Conservation (phyloP, 352 stramenopile species). For the Elongisporangium anandrum region DNA sequence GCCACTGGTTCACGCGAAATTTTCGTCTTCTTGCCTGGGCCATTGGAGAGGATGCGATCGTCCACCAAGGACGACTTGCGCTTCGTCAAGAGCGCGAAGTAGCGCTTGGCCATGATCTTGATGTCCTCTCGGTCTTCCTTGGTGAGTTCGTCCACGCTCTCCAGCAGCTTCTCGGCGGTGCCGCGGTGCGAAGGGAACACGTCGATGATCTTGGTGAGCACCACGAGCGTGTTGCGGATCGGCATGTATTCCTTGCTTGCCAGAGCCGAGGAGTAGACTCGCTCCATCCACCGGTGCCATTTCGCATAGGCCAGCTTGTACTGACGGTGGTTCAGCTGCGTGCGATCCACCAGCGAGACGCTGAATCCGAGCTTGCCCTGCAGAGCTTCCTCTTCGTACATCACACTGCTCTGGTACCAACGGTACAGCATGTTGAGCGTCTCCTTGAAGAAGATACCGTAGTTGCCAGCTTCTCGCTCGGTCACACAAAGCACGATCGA, state of each 20-base stretch:
- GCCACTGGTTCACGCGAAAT: slow-evolving; percentile 3
- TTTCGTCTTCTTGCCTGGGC: slow-evolving; percentile 17
- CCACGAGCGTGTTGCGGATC: slow-evolving; percentile 80
- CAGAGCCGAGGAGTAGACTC: slow-evolving; percentile 59
- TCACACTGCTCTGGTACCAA: slow-evolving; percentile 75
- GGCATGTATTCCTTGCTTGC: slow-evolving; percentile 76
- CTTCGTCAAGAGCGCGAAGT: slow-evolving; percentile 80
- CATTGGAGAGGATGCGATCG: slow-evolving; percentile 43
- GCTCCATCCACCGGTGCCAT: slow-evolving; percentile 70
- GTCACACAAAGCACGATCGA: slow-evolving; percentile 79
- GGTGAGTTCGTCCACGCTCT: slow-evolving; percentile 60
- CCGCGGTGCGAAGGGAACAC: slow-evolving; percentile 68
- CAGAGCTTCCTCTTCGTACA: slow-evolving; percentile 78
- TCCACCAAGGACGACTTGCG: slow-evolving; percentile 62
- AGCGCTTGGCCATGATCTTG: slow-evolving; percentile 88
- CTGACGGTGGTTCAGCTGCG: slow-evolving; percentile 53
- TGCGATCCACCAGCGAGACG: slow-evolving; percentile 56
- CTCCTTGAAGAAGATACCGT: slow-evolving; percentile 85
- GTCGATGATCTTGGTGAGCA: slow-evolving; percentile 88
- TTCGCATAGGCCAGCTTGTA: slow-evolving; percentile 74
- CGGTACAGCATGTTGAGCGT: slow-evolving; percentile 60
- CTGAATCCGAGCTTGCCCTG: slow-evolving; percentile 73
- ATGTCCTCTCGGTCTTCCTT: slow-evolving; percentile 85
- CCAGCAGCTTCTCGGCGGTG: slow-evolving; percentile 56
- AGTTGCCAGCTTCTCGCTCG: slow-evolving; percentile 80